Conservation (phyloP, 2,329 filamentous ascomycete genomes). For the Penicillium corylophilum region DNA sequence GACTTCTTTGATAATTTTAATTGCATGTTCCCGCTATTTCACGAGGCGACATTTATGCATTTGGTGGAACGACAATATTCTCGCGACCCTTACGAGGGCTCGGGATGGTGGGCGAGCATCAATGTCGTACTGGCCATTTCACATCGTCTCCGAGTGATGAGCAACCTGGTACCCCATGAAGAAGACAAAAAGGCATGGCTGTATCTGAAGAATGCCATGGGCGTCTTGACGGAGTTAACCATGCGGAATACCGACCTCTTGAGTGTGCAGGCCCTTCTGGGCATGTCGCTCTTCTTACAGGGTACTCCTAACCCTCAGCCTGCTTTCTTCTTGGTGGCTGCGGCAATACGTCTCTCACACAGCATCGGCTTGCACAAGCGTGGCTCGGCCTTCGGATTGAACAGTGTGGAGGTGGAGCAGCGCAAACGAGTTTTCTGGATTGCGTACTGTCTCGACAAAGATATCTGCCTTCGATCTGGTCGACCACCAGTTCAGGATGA, state of each 20-base stretch:
- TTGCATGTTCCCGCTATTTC: conserved; percentile 95
- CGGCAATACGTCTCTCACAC: conserved; percentile 85
- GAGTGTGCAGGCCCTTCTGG: conserved; percentile 89
- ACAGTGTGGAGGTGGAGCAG: conserved; percentile 91
- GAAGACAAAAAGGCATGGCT: conserved; percentile 95
- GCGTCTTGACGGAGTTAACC: conserved; percentile 84
- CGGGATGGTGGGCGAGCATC: conserved; percentile 97
- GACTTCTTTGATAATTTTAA: conserved; percentile 99
- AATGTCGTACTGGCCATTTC: conserved; percentile 94
- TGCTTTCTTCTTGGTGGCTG: conserved; percentile 84
- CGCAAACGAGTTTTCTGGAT: conserved; percentile 77
- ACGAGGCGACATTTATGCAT: conserved; percentile 98
- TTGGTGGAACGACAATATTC: conserved; percentile 93
- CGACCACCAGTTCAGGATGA: conserved; percentile 71
- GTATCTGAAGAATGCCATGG: conserved; percentile 95
- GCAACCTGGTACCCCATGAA: conserved; percentile 82
- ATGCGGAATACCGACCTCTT: conserved; percentile 95
- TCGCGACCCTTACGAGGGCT: conserved; percentile 85
- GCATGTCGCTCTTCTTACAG: conserved; percentile 92
- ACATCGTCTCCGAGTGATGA: conserved; percentile 90
- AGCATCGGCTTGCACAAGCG: conserved; percentile 94
- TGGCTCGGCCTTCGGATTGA: conserved; percentile 88
- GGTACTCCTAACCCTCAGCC: conserved; percentile 96
- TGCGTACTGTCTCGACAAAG: conserved; percentile 71
- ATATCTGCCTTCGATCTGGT: conserved; percentile 71